phyloP scores from a whole-genome alignment of 257 asterid genomes.

The Pogostemon cablin region DNA sequence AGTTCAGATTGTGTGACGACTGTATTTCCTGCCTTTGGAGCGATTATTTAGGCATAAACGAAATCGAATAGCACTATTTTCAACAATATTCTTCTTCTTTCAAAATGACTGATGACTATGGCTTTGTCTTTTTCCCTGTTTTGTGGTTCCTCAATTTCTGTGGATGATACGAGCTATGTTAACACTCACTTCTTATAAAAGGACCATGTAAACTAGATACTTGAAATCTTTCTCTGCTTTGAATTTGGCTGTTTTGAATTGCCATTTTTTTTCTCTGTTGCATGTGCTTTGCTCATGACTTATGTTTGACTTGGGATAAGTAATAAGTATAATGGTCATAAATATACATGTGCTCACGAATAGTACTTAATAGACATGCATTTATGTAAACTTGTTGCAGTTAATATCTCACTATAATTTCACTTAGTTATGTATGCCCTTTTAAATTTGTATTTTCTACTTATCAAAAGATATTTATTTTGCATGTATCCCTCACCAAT shows the following conservation, averaged over 20 bases:
- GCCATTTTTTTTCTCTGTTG: background rate
- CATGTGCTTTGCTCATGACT: background rate
- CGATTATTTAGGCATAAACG: background rate
- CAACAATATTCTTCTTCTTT: constrained; percentile 3
- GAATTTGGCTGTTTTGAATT: background rate
- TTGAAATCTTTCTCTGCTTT: constrained; percentile 13
- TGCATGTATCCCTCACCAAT: background rate
- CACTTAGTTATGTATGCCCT: background rate
- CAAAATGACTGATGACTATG: constrained; percentile 1
- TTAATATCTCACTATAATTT: background rate
- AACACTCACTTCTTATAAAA: constrained; percentile 17
- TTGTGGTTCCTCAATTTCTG: constrained; percentile 3
- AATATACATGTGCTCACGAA: background rate
- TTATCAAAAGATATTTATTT: background rate
- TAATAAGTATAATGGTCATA: background rate
- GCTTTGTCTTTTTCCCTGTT: constrained; percentile 18
- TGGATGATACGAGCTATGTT: constrained; percentile 23
- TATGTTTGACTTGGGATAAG: background rate
- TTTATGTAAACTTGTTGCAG: background rate
- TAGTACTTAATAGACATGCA: background rate
- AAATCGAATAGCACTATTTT: constrained; percentile 12
- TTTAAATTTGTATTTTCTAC: background rate
- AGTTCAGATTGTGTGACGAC: constrained; percentile 17
- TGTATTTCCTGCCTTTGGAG: background rate
- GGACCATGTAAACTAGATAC: constrained; percentile 1